Evolutionary conservation across 805 yeast species (phyloP).

Genomic region (Suhomyces sp.): DNA sequence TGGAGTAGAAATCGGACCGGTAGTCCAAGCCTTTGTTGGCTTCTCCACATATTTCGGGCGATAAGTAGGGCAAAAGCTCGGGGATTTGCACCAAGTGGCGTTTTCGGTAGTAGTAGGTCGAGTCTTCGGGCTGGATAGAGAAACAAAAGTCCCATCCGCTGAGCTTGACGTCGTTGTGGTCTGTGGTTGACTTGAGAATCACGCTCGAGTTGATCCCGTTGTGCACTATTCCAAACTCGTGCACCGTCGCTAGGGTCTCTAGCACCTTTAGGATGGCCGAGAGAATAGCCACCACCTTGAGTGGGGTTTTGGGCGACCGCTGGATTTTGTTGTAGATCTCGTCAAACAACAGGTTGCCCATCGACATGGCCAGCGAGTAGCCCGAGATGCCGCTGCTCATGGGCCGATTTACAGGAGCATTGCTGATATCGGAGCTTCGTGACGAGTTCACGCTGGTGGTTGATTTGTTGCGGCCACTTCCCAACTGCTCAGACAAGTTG

Average conservation of each 20-base stretch:
- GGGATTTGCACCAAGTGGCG: conserved; percentile 36
- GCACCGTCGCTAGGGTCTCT: conserved; percentile 29
- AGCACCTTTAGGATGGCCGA: conserved; percentile 22
- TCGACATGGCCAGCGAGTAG: neutral
- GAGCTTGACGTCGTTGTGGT: conserved; percentile 27
- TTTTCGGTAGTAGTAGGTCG: conserved; percentile 40
- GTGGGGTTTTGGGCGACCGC: conserved; percentile 14
- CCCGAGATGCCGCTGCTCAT: neutral
- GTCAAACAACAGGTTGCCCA: conserved; percentile 2
- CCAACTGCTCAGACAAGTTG: neutral
- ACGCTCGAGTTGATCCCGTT: conserved; percentile 44
- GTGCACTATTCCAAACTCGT: conserved; percentile 43
- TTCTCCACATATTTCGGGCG: conserved; percentile 49
- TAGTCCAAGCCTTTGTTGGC: conserved; percentile 38
- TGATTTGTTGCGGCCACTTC: neutral
- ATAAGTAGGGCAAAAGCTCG: conserved; percentile 44
- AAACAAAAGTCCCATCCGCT: conserved; percentile 51
- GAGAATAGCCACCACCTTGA: conserved; percentile 18
- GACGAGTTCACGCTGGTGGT: neutral
- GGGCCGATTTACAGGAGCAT: neutral
- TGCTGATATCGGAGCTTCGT: neutral
- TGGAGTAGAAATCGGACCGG: conserved; percentile 47
- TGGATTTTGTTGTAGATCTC: neutral
- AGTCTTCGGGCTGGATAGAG: conserved; percentile 38
- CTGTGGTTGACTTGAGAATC: conserved; percentile 34